Conservation (phyloP, 2,329 filamentous ascomycete genomes). For the Westerdykella sp. region DNA sequence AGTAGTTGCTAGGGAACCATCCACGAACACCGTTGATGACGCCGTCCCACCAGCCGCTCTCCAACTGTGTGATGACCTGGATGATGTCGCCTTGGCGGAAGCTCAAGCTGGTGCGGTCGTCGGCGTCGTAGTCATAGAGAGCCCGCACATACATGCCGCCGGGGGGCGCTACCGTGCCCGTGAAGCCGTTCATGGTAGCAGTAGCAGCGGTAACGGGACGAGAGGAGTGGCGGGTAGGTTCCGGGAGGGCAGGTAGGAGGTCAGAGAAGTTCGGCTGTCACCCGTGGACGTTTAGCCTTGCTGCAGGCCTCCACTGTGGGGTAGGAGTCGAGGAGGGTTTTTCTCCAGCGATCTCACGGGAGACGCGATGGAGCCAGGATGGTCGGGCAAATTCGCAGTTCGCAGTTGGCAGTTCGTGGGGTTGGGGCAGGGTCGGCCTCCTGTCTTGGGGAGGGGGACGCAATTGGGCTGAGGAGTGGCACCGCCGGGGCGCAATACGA, state of each 20-base stretch:
- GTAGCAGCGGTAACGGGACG: conserved; percentile 2
- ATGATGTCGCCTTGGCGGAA: conserved; percentile 97
- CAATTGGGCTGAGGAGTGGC: conserved; percentile 31
- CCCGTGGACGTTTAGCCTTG: conserved; percentile 13
- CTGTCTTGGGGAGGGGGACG: conserved; percentile 13
- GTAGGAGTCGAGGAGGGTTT: conserved; percentile 12
- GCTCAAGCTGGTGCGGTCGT: conserved; percentile 93
- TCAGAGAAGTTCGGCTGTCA: conserved; percentile 6
- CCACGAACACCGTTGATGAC: conserved; percentile 94
- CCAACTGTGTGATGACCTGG: conserved; percentile 94
- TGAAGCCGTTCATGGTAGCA: conserved; percentile 46
- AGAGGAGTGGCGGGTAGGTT: conserved; percentile 11
- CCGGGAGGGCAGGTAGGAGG: conserved; percentile 3
- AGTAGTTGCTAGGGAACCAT: conserved; percentile 99
- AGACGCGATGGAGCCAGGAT: conserved; percentile 16
- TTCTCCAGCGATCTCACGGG: neutral
- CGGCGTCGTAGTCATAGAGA: conserved; percentile 95
- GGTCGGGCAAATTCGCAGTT: conserved; percentile 13
- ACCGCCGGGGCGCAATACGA: conserved; percentile 24
- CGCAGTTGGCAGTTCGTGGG: conserved; percentile 16
- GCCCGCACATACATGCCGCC: conserved; percentile 80
- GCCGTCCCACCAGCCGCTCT: conserved; percentile 99
- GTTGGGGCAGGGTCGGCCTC: conserved; percentile 22
- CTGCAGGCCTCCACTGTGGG: conserved; percentile 8
- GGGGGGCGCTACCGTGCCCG: conserved; percentile 44